Base-by-base conservation (phyloP, 2,329 filamentous ascomycete species). In the Ophiostoma montium region DNA sequence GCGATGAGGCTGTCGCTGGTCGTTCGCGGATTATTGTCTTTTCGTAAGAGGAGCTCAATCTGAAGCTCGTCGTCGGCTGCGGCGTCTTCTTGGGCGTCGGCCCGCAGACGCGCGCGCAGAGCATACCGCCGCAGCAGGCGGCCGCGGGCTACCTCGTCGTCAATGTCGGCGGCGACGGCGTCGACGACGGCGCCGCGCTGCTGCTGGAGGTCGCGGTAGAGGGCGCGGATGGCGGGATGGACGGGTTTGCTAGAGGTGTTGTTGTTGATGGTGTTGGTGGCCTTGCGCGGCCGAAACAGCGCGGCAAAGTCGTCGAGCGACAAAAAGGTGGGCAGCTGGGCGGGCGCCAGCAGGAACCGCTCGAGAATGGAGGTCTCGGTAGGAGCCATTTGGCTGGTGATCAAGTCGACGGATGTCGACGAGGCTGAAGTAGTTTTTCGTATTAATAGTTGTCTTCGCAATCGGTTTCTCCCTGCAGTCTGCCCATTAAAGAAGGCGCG, bases 171-270 rank as follows among this genome's bases (percentile, higher is more conserved):
- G 59, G 78, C 71, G 13, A 94, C 80, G 4, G 68, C 63, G 57
- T 90, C 84, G 48, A 87, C 73, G 11, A 83, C 69, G 44, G 74
- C 71, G 53, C 81, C 78, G 49, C 87, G 78, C 60, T 88, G 76
- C 52, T 80, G 74, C 58, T 92, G 84, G 3, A 94, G 72, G 61
- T 92, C 84, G 44, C 84, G 78, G 61, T 94, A 94, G 5, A 95
- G 70, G 0, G 72, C 69, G 50, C 78, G 76, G 44, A 90, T 72
- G 65, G 46, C 73, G 76, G 11, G 87, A 18, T 31, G 42, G 30
- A 44, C 31, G 10, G 27, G 9, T 5, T 44, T 32, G n/a, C n/a
- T n/a, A n/a, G n/a, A n/a, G n/a, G n/a, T n/a, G 27, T 11, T 33
- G 3, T 33, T 33, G n/a, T 15, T 27, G 16, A 18, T 31, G 7